These are phyloP conservation scores for Poa pratensis DNA, from an alignment of 176 grass and related monocot genomes.

Conservation along the genomic window DNA sequence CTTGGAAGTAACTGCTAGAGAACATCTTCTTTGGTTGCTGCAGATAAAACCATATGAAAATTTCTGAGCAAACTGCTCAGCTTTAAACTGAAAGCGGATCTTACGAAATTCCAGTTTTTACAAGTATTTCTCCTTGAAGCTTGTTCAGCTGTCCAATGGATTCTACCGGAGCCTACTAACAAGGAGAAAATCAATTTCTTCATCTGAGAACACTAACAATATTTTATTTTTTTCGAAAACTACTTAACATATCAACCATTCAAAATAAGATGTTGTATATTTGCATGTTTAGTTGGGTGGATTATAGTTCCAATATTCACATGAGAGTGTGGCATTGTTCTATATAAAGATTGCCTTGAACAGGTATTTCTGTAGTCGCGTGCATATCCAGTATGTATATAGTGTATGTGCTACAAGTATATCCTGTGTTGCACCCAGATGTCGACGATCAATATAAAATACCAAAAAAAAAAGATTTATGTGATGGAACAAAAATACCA, in stretches of 20 bases:
- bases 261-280: slow-evolving; percentile 3
- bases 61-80: neutral
- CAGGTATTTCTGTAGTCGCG: neutral
- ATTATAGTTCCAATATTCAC: neutral
- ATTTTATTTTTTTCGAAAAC: neutral
- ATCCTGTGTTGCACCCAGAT: slow-evolving; percentile 1
- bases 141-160: neutral
- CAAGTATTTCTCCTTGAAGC: neutral
- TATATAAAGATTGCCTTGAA: neutral
- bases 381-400: neutral
- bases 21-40: slow-evolving; percentile 19
- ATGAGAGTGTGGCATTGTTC: neutral
- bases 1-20: neutral
- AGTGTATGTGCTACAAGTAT: neutral
- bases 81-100: neutral
- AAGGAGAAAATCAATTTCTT: neutral
- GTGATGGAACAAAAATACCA: slow-evolving; percentile 10
- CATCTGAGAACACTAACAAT: neutral
- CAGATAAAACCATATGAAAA: neutral
- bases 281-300: neutral
- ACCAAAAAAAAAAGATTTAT: neutral
- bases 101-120: neutral
- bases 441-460: neutral
- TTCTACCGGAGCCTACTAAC: neutral
- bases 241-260: neutral